Base-by-base conservation (phyloP, 495 filamentous ascomycete species). In the Penicillium salamii region DNA sequence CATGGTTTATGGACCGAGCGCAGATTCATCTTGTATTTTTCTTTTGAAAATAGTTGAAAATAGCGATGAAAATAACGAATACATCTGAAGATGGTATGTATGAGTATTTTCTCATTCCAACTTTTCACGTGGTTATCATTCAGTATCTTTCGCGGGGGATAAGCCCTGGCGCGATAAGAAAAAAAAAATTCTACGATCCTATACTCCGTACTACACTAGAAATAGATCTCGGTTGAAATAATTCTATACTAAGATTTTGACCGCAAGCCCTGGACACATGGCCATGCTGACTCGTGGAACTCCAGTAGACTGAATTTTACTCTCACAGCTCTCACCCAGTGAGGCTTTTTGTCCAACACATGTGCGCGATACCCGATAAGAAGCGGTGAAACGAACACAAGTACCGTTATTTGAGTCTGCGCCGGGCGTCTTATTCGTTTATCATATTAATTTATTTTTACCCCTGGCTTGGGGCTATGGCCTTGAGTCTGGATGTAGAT, bases 71-170 rank as follows among this genome's bases (percentile, higher is more conserved):
- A n/a, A n/a, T n/a, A n/a, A n/a, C n/a, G n/a, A n/a, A n/a, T n/a
- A n/a, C n/a, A n/a, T n/a, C n/a, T n/a, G n/a, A n/a, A n/a, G n/a
- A n/a, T n/a, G n/a, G n/a, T n/a, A n/a, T n/a, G n/a, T n/a, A 36
- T 47, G 14, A 49, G 31, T 42, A 15, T 46, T 52, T 58, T 61
- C 45, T 50, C 54, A 50, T 52, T 45, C 37, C 41, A 42, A 41
- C 18, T 58, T n/a, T n/a, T n/a, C n/a, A n/a, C n/a, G n/a, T n/a
- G n/a, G n/a, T n/a, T n/a, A n/a, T n/a, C n/a, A n/a, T n/a, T n/a
- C n/a, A n/a, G n/a, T n/a, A n/a, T n/a, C n/a, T n/a, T 58, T 61
- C 58, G 57, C 54, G 58, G 58, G 58, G 58, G 54, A 61, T 61
- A 57, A 57, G 57, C 37, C 20, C n/a, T n/a, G n/a, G n/a, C n/a